Evolutionary conservation across 495 filamentous ascomycete species (phyloP).

Genomic region (Xylaria longipes): DNA sequence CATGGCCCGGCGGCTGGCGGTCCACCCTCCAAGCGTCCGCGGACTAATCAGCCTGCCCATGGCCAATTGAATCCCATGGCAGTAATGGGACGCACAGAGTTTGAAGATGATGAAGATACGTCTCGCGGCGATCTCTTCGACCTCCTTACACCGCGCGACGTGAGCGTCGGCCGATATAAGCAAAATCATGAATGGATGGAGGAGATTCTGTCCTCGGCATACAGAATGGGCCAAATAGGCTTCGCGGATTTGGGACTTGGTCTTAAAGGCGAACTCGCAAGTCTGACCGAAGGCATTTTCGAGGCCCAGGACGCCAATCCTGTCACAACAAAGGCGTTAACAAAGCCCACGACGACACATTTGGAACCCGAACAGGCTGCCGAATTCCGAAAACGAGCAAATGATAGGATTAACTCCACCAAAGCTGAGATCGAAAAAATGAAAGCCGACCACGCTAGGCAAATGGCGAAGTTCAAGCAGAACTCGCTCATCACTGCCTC

Average conservation of each 20-base stretch:
- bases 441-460: slow-evolving; percentile 75
- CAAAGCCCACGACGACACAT: slow-evolving; percentile 62
- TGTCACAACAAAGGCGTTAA: slow-evolving; percentile 49
- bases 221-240: slow-evolving; percentile 79
- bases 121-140: slow-evolving; percentile 87
- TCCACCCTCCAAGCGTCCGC: slow-evolving; percentile 54
- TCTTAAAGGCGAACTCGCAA: slow-evolving; percentile 81
- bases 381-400: slow-evolving; percentile 77
- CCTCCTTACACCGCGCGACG: slow-evolving; percentile 82
- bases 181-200: slow-evolving; percentile 99
- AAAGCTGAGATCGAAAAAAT: slow-evolving; percentile 82
- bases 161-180: slow-evolving; percentile 81
- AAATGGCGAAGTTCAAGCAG: slow-evolving; percentile 74
- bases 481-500: slow-evolving; percentile 67
- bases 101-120: slow-evolving; percentile 90
- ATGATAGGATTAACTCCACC: slow-evolving; percentile 67
- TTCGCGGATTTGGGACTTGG: slow-evolving; percentile 87
- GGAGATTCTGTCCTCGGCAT: slow-evolving; percentile 90
- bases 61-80: slow-evolving; percentile 34
- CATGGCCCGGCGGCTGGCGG: slow-evolving; percentile 47
- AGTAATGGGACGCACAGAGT: slow-evolving; percentile 50
- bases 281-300: slow-evolving; percentile 79
- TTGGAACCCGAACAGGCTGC: slow-evolving; percentile 71
- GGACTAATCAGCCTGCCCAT: slow-evolving; percentile 42
- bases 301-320: slow-evolving; percentile 65